phyloP scores from a whole-genome alignment of 176 grass and related monocot genomes.

The Ampelocalamus luodianensis region DNA sequence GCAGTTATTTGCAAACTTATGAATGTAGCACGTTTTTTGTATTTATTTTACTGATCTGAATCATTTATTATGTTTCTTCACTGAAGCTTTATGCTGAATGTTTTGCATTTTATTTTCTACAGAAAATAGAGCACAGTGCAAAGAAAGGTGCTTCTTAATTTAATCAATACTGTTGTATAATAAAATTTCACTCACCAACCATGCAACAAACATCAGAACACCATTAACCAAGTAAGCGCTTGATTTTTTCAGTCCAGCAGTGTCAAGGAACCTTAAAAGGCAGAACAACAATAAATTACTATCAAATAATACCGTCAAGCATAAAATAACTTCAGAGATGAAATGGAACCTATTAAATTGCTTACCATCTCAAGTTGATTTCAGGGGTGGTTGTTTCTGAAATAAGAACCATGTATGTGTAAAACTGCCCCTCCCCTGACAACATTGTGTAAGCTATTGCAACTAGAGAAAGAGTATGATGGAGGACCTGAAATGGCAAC shows the following conservation, averaged over 20 bases:
- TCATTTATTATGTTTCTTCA: not conserved
- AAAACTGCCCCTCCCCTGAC: conserved; percentile 87
- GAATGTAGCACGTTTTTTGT: not conserved
- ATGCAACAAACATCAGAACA: conserved; percentile 78
- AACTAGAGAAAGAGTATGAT: conserved; percentile 80
- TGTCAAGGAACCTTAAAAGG: conserved; percentile 86
- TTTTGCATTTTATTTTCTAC: conserved; percentile 6
- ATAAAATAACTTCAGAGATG: not conserved
- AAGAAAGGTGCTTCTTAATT: conserved; percentile 21
- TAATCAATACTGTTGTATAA: conserved; percentile 4
- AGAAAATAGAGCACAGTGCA: not conserved
- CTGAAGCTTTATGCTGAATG: not conserved
- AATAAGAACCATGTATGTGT: conserved; percentile 87
- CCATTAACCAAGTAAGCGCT: conserved; percentile 89
- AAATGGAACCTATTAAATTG: conserved; percentile 17
- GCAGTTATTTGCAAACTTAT: conserved; percentile 6
- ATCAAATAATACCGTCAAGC: conserved; percentile 26
- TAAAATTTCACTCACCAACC: conserved; percentile 66
- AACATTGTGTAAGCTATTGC: conserved; percentile 89
- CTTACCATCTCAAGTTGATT: conserved; percentile 93
- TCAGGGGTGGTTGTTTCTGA: conserved; percentile 88
- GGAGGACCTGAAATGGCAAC: conserved; percentile 73
- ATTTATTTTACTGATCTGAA: conserved; percentile 6
- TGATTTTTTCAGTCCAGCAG: conserved; percentile 88
- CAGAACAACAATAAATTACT: conserved; percentile 32